These are phyloP conservation scores for Chlorella sp. DNA, from an alignment of 139 green algal genomes.

Conservation along the genomic window DNA sequence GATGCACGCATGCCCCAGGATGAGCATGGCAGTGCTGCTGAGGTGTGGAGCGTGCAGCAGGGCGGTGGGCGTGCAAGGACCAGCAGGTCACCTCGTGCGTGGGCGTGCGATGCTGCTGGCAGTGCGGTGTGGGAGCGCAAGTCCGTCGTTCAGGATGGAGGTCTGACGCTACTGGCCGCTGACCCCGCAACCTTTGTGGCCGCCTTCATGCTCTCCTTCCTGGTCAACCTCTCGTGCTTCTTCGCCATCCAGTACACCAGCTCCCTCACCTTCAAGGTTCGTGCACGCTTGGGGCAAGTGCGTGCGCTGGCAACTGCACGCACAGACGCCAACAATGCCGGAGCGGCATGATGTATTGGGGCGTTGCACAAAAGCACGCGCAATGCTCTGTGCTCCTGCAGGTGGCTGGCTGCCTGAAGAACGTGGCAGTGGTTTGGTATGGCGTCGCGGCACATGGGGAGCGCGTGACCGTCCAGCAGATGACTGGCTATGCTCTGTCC, in stretches of 20 bases:
- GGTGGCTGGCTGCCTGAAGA: constrained; percentile 54
- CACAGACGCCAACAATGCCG: no score
- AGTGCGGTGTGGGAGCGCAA: background rate
- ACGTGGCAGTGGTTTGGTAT: constrained; percentile 47
- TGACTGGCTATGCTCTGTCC: background rate
- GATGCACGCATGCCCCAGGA: no score
- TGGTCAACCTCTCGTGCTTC: constrained; percentile 54
- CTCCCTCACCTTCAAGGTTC: constrained; percentile 72
- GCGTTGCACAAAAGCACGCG: no score
- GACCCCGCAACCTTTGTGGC: constrained; percentile 18
- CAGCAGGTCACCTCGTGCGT: no score
- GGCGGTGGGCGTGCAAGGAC: no score
- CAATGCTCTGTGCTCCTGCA: no score
- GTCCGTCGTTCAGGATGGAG: background rate
- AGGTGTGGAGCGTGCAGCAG: no score
- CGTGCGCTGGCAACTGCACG: no score
- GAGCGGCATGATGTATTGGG: no score
- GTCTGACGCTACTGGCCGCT: constrained; percentile 10
- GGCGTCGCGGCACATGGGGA: constrained; percentile 34
- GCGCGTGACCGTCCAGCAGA: constrained; percentile 14
- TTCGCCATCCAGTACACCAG: constrained; percentile 56
- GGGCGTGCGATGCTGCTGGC: no score
- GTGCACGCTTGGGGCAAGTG: no score
- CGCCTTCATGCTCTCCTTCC: constrained; percentile 18
- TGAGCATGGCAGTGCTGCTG: no score